These are phyloP conservation scores for Geotrichum candidum DNA, from an alignment of 1,139 yeast genomes.

Conservation along the genomic window DNA sequence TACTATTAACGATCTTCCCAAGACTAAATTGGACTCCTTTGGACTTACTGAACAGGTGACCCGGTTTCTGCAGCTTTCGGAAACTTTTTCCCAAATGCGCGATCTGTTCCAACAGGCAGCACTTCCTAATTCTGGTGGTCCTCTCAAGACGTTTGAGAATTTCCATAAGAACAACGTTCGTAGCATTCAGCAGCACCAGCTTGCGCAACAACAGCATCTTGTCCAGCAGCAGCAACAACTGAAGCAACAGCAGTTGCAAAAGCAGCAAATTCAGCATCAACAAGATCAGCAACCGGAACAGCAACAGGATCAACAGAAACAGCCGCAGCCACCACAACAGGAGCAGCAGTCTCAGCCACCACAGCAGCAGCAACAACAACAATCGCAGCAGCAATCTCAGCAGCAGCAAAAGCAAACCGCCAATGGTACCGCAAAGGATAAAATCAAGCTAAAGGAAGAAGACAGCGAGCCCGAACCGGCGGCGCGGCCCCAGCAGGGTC, in stretches of 20 bases:
- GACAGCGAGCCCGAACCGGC: slow-evolving; percentile 1
- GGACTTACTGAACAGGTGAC: slow-evolving; percentile 64
- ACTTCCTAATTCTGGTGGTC: slow-evolving; percentile 44
- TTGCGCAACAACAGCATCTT: slow-evolving; percentile 18
- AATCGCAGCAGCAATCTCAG: neutral
- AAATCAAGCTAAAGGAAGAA: slow-evolving; percentile 17
- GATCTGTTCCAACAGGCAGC: slow-evolving; percentile 57
- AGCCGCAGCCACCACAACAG: slow-evolving; percentile 9
- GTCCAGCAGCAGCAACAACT: slow-evolving; percentile 10
- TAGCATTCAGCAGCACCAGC: slow-evolving; percentile 27
- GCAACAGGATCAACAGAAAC: slow-evolving; percentile 6
- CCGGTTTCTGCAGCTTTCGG: slow-evolving; percentile 67
- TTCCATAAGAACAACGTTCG: slow-evolving; percentile 23
- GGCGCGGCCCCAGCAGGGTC: neutral
- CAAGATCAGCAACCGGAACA: neutral
- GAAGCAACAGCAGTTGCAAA: slow-evolving; percentile 1
- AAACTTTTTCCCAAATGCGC: slow-evolving; percentile 64
- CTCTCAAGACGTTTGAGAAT: slow-evolving; percentile 53
- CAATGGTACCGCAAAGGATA: slow-evolving; percentile 17
- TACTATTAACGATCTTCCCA: neutral
- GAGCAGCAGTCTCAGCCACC: neutral
- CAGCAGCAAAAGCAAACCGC: neutral
- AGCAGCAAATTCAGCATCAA: neutral
- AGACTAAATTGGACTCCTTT: slow-evolving; percentile 33
- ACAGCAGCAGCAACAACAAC: neutral